Evolutionary conservation across 2,329 filamentous ascomycete genomes (phyloP).

Genomic region (Colletotrichum gigasporum): DNA sequence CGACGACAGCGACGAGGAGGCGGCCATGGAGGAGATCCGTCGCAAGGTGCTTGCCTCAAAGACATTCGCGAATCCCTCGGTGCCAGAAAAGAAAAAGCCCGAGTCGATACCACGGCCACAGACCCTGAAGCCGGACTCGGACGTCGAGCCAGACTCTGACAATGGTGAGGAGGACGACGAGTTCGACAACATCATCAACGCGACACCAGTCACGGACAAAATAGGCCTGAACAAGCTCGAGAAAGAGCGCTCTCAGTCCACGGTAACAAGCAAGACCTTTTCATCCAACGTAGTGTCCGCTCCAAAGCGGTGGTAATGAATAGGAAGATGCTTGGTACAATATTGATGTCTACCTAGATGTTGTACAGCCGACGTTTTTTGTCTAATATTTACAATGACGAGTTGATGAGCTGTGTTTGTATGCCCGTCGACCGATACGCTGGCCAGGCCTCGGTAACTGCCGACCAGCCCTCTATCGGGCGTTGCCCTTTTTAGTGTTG

Average conservation of each 20-base stretch:
- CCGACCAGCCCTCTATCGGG: not conserved
- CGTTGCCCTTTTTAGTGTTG: not conserved
- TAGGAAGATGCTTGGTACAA: not conserved
- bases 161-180: slow-evolving; percentile 75
- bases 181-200: slow-evolving; percentile 93
- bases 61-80: slow-evolving; percentile 75
- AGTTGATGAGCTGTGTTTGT: not conserved
- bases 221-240: slow-evolving; percentile 72
- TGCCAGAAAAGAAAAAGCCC: slow-evolving; percentile 62
- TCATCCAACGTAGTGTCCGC: slow-evolving; percentile 59
- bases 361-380: not conserved
- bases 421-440: not conserved
- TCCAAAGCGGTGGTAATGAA: slow-evolving; percentile 54
- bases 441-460: not conserved
- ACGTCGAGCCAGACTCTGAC: slow-evolving; percentile 78
- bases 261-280: slow-evolving; percentile 60
- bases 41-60: slow-evolving; percentile 92
- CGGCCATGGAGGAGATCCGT: slow-evolving; percentile 90
- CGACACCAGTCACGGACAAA: slow-evolving; percentile 87
- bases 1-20: slow-evolving; percentile 82
- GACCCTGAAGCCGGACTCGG: slow-evolving; percentile 66
- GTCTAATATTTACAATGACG: slow-evolving; percentile 17
- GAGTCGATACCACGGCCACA: slow-evolving; percentile 71
- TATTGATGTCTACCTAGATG: not conserved
- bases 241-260: slow-evolving; percentile 60